Evolutionary conservation across 257 asterid species (phyloP).

Genomic region (Gentiana straminea): DNA sequence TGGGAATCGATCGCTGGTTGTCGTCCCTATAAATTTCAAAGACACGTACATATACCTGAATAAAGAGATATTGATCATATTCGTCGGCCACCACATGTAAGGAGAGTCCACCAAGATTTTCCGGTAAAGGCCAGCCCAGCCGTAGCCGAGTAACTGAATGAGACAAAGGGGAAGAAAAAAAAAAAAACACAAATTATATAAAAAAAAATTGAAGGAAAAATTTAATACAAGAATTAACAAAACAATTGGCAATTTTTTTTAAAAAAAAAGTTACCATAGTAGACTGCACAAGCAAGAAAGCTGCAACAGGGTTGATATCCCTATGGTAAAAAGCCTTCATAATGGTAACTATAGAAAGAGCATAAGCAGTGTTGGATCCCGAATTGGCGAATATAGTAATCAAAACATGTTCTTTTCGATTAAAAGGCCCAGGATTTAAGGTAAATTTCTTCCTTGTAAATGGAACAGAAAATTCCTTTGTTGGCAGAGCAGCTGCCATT

Average conservation of each 20-base stretch:
- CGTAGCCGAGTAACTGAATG: slow-evolving; percentile 57
- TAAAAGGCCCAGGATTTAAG: slow-evolving; percentile 60
- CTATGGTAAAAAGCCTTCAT: slow-evolving; percentile 52
- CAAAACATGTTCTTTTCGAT: slow-evolving; percentile 56
- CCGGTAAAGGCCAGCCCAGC: slow-evolving; percentile 72
- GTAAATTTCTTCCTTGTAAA: slow-evolving; percentile 28
- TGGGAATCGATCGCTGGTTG: too few species aligned
- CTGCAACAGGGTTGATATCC: slow-evolving; percentile 30
- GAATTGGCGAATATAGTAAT: slow-evolving; percentile 53
- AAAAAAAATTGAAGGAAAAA: too few species aligned
- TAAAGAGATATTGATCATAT: slow-evolving; percentile 42
- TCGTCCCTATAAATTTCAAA: too few species aligned
- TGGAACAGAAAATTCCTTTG: slow-evolving; percentile 25
- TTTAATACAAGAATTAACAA: too few species aligned
- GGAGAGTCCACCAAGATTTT: slow-evolving; percentile 51
- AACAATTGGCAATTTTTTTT: too few species aligned
- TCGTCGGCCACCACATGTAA: slow-evolving; percentile 82
- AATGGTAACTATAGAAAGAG: slow-evolving; percentile 32
- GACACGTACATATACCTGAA: slow-evolving; percentile 29
- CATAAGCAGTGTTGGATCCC: slow-evolving; percentile 44
- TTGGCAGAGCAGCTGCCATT: slow-evolving; percentile 43
- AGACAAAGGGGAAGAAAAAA: background rate
- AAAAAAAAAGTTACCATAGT: slow-evolving; percentile 34
- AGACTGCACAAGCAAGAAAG: slow-evolving; percentile 37
- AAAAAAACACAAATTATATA: background rate